A percentile compares a stretch with the other conserved stretches of the same genome.
Evolutionary conservation across 495 filamentous ascomycete genomes (phyloP).

Genomic region (Thozetella sp.): DNA sequence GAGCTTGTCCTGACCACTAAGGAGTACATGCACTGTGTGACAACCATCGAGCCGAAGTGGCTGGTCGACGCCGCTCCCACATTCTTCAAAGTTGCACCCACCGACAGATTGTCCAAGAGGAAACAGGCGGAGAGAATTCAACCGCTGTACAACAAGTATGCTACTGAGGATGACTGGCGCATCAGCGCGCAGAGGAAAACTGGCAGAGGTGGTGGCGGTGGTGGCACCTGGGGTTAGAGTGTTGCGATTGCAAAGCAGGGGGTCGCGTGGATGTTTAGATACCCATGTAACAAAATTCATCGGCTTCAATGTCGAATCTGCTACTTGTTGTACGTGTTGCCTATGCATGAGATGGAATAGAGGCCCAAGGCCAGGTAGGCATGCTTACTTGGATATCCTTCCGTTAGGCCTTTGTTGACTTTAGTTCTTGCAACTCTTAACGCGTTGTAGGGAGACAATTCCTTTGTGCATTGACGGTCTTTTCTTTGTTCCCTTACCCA

Average conservation of each 20-base stretch:
- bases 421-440: no score
- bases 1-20: conserved; percentile 87
- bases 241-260: background rate
- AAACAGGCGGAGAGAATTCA: conserved; percentile 95
- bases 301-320: no score
- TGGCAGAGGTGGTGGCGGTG: conserved; percentile 87
- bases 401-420: no score
- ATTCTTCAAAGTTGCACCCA: conserved; percentile 97
- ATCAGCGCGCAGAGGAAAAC: conserved; percentile 85
- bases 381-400: no score
- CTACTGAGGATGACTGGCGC: conserved; percentile 88
- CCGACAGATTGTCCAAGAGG: conserved; percentile 83
- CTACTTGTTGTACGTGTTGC: no score
- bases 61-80: conserved; percentile 91
- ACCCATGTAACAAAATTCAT: background rate
- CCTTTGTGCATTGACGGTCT: no score
- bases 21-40: conserved; percentile 97
- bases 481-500: no score
- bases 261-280: no score
- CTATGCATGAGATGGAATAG: no score
- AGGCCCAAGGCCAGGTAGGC: no score
- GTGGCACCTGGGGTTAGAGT: conserved; percentile 84
- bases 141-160: conserved; percentile 90
- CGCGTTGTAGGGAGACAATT: no score
- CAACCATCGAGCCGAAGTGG: conserved; percentile 90